Conservation (phyloP, 2,329 filamentous ascomycete genomes). For the Colletotrichum lentis region DNA sequence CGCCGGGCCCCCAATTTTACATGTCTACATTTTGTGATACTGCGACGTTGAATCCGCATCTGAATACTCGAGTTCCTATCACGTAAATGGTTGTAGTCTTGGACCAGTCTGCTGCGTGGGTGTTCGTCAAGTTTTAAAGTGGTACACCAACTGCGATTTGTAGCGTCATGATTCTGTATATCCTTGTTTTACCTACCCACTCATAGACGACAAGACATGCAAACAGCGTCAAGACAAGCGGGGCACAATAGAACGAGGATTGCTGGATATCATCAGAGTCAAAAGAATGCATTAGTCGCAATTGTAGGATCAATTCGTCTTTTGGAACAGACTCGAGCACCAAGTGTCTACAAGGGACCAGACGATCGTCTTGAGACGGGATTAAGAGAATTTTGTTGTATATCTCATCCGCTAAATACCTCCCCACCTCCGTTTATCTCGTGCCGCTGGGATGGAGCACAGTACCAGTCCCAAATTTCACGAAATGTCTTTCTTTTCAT, state of each 20-base stretch:
- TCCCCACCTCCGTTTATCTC: neutral
- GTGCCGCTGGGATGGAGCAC: neutral
- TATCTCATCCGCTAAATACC: slow-evolving; percentile 20
- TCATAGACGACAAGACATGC: neutral
- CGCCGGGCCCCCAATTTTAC: slow-evolving; percentile 26
- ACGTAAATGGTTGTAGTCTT: no score
- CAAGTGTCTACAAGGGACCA: neutral
- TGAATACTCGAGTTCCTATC: no score
- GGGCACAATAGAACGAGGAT: neutral
- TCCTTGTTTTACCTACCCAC: neutral
- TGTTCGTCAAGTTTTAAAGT: no score
- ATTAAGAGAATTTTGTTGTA: slow-evolving; percentile 14
- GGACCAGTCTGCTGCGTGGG: no score
- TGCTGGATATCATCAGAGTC: neutral
- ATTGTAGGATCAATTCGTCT: slow-evolving; percentile 1
- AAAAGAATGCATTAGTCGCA: neutral
- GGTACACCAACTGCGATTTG: no score
- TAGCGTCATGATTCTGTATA: no score
- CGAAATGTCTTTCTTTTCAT: slow-evolving; percentile 22
- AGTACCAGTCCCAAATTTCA: slow-evolving; percentile 11
- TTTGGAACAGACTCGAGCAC: neutral
- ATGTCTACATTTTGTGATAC: neutral
- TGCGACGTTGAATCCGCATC: neutral
- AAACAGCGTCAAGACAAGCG: neutral
- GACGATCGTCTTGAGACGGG: slow-evolving; percentile 1